Base-by-base conservation (phyloP, 2,329 filamentous ascomycete species). In the Monilinia polystroma region DNA sequence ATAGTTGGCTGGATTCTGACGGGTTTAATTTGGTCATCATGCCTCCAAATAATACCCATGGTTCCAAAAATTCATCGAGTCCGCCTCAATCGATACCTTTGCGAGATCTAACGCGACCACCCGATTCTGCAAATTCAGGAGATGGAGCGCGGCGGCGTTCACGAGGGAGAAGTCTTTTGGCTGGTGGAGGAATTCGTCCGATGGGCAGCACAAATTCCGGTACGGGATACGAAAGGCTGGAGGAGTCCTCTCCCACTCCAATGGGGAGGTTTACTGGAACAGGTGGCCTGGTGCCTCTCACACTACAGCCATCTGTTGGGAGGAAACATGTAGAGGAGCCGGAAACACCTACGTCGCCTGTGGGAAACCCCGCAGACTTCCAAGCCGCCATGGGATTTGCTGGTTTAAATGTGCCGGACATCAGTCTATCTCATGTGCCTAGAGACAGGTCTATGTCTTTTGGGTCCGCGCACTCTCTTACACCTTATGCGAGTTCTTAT, bases 1-100 rank as follows among this genome's bases (percentile, higher is more conserved):
- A 53, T n/a, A 54, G 11, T 55, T 29, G 47, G 12, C 23, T 11
- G 51, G 49, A 16, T 10, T 63, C 23, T 29, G 32, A 67, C 70
- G 66, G 64, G 59, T 70, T 70, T 29, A 64, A 71, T 72, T 69
- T 67, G 58, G 66, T 66, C 71, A 76, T 67, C 67, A 84, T 82
- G 81, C 79, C 82, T 78, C 81, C 81, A 72, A 79, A 80, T 74
- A 80, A 81, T 72, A 77, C 80, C 62, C 78, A 81, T 67, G 78
- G 80, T 67, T 68, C 70, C 45, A 63, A 69, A 69, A 79, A 80
- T 71, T 78, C 79, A 69, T 80, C 83, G 38, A 78, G 79, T 56
- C 76, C 78, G 67, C 80, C 82, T 68, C 84, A 85, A 74, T 88
- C 89, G 69, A 93, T 95, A 79, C 90, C 90, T 68, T 81, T 94